Evolutionary conservation across 1,284 basidiomycete genomes (phyloP).

Genomic region (Apiotrichum montevideense): DNA sequence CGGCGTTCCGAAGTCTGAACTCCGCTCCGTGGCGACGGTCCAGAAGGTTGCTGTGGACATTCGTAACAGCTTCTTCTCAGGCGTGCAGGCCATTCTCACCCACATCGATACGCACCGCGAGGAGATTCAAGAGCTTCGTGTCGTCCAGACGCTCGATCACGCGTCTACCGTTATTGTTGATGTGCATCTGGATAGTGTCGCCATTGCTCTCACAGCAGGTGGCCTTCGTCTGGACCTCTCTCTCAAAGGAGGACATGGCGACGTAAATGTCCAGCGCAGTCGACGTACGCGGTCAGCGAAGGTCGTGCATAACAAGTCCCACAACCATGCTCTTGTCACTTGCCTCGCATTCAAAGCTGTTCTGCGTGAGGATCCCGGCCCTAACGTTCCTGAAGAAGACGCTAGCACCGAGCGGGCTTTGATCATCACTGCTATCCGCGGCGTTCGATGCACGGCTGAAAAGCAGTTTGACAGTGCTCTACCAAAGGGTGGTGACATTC

Average conservation of each 20-base stretch:
- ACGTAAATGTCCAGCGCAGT: constrained; percentile 5
- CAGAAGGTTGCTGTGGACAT: constrained; percentile 17
- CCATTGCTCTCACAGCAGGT: constrained; percentile 16
- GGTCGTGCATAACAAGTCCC: background rate
- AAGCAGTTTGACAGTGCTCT: constrained; percentile 1
- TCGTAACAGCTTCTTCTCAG: constrained; percentile 25
- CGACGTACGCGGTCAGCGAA: background rate
- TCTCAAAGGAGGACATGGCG: constrained; percentile 4
- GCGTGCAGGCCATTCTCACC: constrained; percentile 7
- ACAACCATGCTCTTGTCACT: constrained; percentile 2
- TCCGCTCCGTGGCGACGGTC: constrained; percentile 20
- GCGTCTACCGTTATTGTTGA: constrained; percentile 14
- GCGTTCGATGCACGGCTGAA: constrained; percentile 2
- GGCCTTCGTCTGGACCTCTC: constrained; percentile 19
- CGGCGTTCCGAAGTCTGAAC: constrained; percentile 8
- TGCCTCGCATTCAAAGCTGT: background rate
- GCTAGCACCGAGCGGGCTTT: constrained; percentile 2
- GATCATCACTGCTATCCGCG: constrained; percentile 2
- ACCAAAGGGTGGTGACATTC: background rate
- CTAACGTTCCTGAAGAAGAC: background rate
- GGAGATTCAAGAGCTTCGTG: constrained; percentile 3
- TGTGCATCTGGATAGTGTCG: constrained; percentile 12
- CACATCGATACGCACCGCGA: constrained; percentile 10
- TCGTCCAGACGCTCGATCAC: constrained; percentile 6
- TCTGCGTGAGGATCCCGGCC: background rate